Conservation (phyloP, 441 rosid species). For the Jatropha multifida region DNA sequence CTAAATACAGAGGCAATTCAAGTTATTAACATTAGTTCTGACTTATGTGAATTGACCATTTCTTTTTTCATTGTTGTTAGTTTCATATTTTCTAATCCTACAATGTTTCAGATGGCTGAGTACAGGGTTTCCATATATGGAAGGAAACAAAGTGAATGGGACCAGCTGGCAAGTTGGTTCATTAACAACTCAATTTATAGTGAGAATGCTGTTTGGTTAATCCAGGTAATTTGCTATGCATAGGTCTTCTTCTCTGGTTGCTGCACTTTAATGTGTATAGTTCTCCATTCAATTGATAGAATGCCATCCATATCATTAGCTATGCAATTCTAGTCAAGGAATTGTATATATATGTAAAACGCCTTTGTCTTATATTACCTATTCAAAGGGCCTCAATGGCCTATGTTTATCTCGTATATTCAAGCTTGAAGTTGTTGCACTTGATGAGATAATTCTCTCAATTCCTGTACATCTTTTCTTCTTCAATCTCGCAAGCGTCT, state of each 20-base stretch:
- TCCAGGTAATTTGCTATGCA: conserved; percentile 47
- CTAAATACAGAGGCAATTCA: not conserved
- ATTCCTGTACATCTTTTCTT: not conserved
- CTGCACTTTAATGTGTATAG: not conserved
- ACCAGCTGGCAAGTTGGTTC: conserved; percentile 82
- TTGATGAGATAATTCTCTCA: not conserved
- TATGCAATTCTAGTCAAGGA: not conserved
- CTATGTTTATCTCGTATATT: not conserved
- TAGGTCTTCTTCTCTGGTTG: conserved; percentile 7
- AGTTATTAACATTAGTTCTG: not conserved
- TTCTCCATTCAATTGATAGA: not conserved
- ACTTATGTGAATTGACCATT: not conserved
- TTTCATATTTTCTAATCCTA: conserved; percentile 5
- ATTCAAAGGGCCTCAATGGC: not conserved
- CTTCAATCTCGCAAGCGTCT: not conserved
- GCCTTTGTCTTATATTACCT: not conserved
- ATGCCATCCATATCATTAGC: not conserved
- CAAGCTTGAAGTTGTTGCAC: not conserved
- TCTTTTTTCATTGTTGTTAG: not conserved
- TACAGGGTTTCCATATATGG: conserved; percentile 74
- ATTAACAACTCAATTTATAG: conserved; percentile 66
- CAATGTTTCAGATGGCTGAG: conserved; percentile 62
- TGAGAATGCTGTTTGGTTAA: conserved; percentile 74
- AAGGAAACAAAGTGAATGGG: conserved; percentile 85
- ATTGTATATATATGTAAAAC: not conserved